A percentile compares a stretch with the other conserved stretches of the same genome.
Evolutionary conservation across 2,329 filamentous ascomycete species (phyloP).

Genomic region (Endoconidiophora polonica): DNA sequence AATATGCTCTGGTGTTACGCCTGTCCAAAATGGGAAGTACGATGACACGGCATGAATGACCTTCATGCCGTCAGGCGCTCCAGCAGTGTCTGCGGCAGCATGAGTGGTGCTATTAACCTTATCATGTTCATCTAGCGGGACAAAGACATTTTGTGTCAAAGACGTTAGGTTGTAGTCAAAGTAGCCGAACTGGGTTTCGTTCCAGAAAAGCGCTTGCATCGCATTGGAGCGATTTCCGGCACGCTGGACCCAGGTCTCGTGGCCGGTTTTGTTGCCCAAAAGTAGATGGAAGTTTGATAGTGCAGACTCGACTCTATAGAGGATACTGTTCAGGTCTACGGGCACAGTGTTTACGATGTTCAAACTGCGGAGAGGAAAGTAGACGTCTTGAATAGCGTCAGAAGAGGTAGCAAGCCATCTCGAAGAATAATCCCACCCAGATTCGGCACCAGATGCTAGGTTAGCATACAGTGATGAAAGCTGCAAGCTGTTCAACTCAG

Average conservation of each 20-base stretch:
- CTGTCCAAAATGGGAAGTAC: conserved; percentile 54
- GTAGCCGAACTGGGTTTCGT: conserved; percentile 42
- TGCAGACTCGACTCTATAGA: conserved; percentile 47
- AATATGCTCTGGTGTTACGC: conserved; percentile 40
- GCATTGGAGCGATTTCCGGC: conserved; percentile 40
- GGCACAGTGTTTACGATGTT: conserved; percentile 42
- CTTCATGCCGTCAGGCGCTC: conserved; percentile 37
- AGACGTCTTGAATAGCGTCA: conserved; percentile 41
- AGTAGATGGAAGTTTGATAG: conserved; percentile 37
- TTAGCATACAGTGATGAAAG: conserved; percentile 40
- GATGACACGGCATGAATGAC: conserved; percentile 41
- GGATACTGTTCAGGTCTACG: conserved; percentile 51
- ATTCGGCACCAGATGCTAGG: conserved; percentile 48
- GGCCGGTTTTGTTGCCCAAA: conserved; percentile 33
- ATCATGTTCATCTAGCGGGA: conserved; percentile 16
- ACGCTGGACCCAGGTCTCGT: conserved; percentile 30
- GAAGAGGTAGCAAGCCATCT: conserved; percentile 41
- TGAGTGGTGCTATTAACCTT: conserved; percentile 14
- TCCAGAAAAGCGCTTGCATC: conserved; percentile 50
- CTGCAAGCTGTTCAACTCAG: conserved; percentile 33
- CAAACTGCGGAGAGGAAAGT: conserved; percentile 48
- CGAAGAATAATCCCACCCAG: conserved; percentile 46
- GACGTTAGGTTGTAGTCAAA: conserved; percentile 55
- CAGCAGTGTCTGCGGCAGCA: conserved; percentile 19
- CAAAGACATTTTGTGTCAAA: conserved; percentile 35